Conservation (phyloP, 305 asterid species). For the Fraxinus sp. region DNA sequence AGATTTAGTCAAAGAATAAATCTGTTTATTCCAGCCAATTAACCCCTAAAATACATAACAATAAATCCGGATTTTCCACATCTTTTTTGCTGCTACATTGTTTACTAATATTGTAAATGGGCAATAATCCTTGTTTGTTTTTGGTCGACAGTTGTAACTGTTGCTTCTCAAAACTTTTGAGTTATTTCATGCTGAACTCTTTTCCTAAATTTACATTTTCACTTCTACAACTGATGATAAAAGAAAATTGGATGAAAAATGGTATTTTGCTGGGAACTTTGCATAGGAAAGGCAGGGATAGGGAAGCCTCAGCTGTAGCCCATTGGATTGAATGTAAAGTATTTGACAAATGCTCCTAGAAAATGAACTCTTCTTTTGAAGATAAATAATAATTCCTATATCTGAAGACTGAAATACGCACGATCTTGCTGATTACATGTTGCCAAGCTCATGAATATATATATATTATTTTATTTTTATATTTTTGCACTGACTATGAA, state of each 20-base stretch:
- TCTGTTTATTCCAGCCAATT: too few species aligned
- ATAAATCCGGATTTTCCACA: too few species aligned
- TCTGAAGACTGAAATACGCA: constrained; percentile 11
- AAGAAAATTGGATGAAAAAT: background rate
- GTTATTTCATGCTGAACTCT: constrained; percentile 8
- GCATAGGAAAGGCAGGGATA: constrained; percentile 7
- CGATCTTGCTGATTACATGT: constrained; percentile 3
- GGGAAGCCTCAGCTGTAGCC: background rate
- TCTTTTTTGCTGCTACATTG: constrained; percentile 9
- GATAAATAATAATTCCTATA: constrained; percentile 16
- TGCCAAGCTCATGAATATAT: constrained; percentile 1
- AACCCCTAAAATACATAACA: too few species aligned
- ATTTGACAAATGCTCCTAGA: background rate
- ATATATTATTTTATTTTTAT: too few species aligned
- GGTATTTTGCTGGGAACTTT: constrained; percentile 2
- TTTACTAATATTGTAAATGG: constrained; percentile 15
- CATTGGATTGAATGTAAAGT: background rate
- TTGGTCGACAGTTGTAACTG: constrained; percentile 4
- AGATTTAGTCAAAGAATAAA: too few species aligned
- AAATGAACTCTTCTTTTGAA: constrained; percentile 3
- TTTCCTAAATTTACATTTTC: background rate
- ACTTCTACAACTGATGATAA: background rate
- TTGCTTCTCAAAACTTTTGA: constrained; percentile 18
- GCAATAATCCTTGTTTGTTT: constrained; percentile 9
- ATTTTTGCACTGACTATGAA: background rate